phyloP scores from a whole-genome alignment of 2,329 filamentous ascomycete genomes.

The Fusarium goolgardi region DNA sequence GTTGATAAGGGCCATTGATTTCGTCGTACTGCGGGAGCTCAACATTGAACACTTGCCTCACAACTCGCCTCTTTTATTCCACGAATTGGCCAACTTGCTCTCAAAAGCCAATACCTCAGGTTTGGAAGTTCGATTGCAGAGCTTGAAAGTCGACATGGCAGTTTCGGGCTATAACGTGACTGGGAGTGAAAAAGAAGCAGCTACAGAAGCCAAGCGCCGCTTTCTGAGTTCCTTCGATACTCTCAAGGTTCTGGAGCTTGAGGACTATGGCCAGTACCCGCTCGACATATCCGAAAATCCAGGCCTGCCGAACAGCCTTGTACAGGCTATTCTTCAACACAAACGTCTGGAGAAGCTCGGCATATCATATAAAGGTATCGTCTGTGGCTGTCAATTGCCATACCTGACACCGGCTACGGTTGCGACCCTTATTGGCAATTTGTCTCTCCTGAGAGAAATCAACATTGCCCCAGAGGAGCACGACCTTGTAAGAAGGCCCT shows the following conservation, averaged over 20 bases:
- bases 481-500: constrained; percentile 11
- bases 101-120: not conserved
- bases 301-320: constrained; percentile 4
- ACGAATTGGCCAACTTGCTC: not conserved
- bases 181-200: not conserved
- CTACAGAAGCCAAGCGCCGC: not conserved
- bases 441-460: constrained; percentile 20
- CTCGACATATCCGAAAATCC: not conserved
- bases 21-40: not conserved
- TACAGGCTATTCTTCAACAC: constrained; percentile 30
- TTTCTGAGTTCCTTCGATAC: not conserved
- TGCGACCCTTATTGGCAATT: constrained; percentile 11
- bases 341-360: constrained; percentile 15
- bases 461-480: constrained; percentile 22
- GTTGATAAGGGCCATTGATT: not conserved
- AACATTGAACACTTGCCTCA: not conserved
- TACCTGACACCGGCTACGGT: constrained; percentile 22
- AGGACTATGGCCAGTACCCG: not conserved
- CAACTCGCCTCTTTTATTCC: not conserved
- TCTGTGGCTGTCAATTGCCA: constrained; percentile 10
- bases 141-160: not conserved
- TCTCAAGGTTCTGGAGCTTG: not conserved
- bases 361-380: constrained; percentile 8
- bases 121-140: not conserved
- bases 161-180: accelerated